Base-by-base conservation (phyloP, 2,329 filamentous ascomycete genomes). In the Madurella mycetomatis region DNA sequence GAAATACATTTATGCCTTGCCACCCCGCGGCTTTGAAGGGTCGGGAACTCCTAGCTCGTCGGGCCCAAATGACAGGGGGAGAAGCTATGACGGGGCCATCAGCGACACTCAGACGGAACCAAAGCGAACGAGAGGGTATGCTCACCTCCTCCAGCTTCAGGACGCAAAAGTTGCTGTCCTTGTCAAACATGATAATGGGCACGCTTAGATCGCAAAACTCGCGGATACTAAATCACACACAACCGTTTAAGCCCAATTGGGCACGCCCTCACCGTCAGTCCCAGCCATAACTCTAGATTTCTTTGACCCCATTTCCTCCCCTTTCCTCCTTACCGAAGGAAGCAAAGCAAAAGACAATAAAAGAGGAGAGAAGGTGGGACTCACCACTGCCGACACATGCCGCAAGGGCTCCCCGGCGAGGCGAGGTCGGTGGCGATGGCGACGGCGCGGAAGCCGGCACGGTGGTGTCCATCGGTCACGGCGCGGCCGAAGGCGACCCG, bases 311-410 rank as follows among this genome's bases (percentile, higher is more conserved):
- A n/a, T n/a, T n/a, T n/a, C n/a, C 34, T 9, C 34, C 4, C 34
- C 4, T 37, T 37, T 9, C 4, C 4, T 37, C 11, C 7, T 12
- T 12, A 34, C 31, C 31, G 31, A 34, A 9, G 9, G 43, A 18
- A 44, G 8, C 13, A n/a, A 40, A 30, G 51, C 40, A 42, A 39
- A 37, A 47, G 49, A 78, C 30, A 5, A 41, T 12, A 46, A 18
- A 17, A n/a, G 1, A 2, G 12, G 15, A n/a, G 45, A 17, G n/a
- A 17, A 37, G 13, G 25, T 17, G 17, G 13, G 16, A 49, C 83
- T 75, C 68, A 90, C 87, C 92, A 95, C 70, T 96, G 92, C 64
- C 92, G 80, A 70, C 92, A 97, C 91, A 96, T 96, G 52, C 94
- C 94, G 69, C 94, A 99, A 0, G 94, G 94, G 58, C 86, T 85